Evolutionary conservation across 371 early-diverging fungal species (phyloP), one percentile per base, ranked within the genome.

Genomic region (Actinomortierella ambigua): DNA sequence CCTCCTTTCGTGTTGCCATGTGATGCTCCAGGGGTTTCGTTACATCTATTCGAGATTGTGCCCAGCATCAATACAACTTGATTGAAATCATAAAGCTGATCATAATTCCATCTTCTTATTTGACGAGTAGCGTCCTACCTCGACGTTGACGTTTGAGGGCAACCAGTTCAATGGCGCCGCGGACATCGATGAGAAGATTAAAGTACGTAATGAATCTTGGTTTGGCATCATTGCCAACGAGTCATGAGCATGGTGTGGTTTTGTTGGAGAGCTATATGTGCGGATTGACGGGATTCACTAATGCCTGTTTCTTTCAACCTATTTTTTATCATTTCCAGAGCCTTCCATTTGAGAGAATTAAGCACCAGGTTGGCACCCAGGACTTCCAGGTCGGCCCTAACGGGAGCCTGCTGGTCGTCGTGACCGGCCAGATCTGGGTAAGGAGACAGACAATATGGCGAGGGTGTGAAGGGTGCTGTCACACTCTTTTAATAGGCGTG

Each of bases 81-180:
- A 14, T 26, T 50, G 27, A 40, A 15, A 49, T 49, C 27, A 22
- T 41, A 44, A 46, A 43, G 18, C 39, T 18, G 26, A 42, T 47
- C 20, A 6, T 50, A 26, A 51, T 23, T 50, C 20, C 49, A 43
- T 48, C 24, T 20, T 20, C n/a, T 52, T 43, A 18, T 39, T 55
- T 9, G 47, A 43, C 20, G 13, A 39, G 65, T 77, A 96, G 96
- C 80, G 90, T 57, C 84, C 82, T 1, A 41, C 65, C 55, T 96
- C 96, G 52, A 91, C 91, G 93, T 70, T 97, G 68, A 85, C 91
- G 49, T 97, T 93, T 77, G 97, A 96, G 80, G 92, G 92, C 34
- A 58, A 76, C 41, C 88, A 81, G 63, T 71, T 82, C 59, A 44
- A 55, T 23, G 94, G 96, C 51, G 81, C 71, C 14, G 24, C 51